phyloP scores from a whole-genome alignment of 2,329 filamentous ascomycete species.

The Aspergillus quadricinctus region DNA sequence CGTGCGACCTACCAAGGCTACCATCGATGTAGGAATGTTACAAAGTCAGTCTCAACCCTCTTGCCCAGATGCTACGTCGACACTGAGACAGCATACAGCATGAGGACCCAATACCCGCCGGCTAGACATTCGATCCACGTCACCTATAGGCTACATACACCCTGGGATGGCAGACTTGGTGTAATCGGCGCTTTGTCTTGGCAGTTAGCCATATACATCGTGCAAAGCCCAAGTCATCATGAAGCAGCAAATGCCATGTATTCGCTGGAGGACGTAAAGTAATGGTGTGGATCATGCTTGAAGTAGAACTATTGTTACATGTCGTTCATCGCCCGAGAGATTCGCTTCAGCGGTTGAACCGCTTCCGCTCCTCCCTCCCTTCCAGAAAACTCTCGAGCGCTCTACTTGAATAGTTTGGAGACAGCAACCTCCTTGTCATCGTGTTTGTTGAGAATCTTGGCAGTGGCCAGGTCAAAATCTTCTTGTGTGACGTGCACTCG shows the following conservation, averaged over 20 bases:
- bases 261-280: not conserved
- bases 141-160: not conserved
- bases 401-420: constrained; percentile 36
- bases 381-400: not conserved
- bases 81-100: not conserved
- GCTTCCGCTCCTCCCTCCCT: not conserved
- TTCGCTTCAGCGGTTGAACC: not conserved
- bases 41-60: not conserved
- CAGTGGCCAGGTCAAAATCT: constrained; percentile 96
- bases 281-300: not conserved
- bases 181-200: too few relatives aligned
- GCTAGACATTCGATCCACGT: not conserved
- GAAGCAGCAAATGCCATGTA: not conserved
- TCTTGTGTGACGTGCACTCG: constrained; percentile 98
- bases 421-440: constrained; percentile 80
- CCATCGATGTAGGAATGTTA: not conserved
- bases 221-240: not conserved
- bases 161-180: too few relatives aligned
- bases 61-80: not conserved
- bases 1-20: not conserved
- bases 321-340: not conserved
- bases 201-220: not conserved
- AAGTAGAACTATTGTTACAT: not conserved
- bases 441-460: constrained; percentile 99
- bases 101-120: not conserved